Evolutionary conservation across 176 grass and related monocot species (phyloP).

Genomic region (Triticum turgidum): DNA sequence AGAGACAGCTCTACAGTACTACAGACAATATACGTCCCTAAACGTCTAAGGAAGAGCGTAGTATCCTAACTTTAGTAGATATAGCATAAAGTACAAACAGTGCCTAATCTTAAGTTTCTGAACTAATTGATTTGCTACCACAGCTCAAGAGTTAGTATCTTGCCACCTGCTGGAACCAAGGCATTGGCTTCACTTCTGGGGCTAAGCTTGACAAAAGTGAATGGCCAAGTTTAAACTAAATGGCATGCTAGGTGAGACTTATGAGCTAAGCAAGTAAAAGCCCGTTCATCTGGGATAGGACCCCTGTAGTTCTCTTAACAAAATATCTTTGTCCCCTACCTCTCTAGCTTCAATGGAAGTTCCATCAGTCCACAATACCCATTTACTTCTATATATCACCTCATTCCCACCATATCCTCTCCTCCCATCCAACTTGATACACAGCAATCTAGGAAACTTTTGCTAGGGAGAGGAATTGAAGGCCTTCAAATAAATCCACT

Average conservation of each 20-base stretch:
- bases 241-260: neutral
- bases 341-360: neutral
- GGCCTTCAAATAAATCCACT: neutral
- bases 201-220: neutral
- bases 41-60: neutral
- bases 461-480: neutral
- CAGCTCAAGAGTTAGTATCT: neutral
- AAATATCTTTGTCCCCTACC: neutral
- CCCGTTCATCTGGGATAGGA: neutral
- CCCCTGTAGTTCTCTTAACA: neutral
- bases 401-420: neutral
- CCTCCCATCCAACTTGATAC: neutral
- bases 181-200: neutral
- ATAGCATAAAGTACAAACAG: neutral
- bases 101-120: neutral
- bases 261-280: slow-evolving; percentile 16
- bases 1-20: neutral
- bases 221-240: slow-evolving; percentile 3
- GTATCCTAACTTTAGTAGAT: neutral
- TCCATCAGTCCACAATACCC: neutral
- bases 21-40: neutral
- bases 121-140: neutral
- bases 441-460: neutral
- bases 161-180: neutral
- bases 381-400: neutral